Percentiles rank a stretch among this genome's conserved stretches.
phyloP scores from a whole-genome alignment of 139 green algal genomes.

The Coccomyxa sp. region DNA sequence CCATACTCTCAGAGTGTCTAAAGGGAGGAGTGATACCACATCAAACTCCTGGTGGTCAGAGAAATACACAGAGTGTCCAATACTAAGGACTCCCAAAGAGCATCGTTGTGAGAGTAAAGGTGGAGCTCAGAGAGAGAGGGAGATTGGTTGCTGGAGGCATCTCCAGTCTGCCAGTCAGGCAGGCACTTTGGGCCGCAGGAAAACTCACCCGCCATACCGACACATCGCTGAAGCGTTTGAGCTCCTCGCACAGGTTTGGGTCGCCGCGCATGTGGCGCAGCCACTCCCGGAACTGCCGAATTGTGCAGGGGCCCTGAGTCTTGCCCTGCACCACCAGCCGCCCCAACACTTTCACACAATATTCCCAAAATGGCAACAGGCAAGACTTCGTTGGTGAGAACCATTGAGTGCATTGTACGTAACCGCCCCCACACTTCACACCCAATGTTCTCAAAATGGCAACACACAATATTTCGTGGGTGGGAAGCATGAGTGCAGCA shows the following conservation, averaged over 20 bases:
- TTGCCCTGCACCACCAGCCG: constrained; percentile 1
- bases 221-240: background rate
- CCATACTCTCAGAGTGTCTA: too few species aligned
- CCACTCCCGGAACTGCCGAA: constrained; percentile 1
- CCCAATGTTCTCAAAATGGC: background rate
- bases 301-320: background rate
- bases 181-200: background rate
- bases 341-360: background rate
- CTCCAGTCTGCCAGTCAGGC: background rate
- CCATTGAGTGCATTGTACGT: background rate
- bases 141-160: background rate
- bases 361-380: background rate
- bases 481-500: background rate
- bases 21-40: too few species aligned
- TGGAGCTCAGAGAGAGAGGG: background rate
- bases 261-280: background rate
- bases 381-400: background rate
- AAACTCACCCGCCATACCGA: constrained; percentile 3
- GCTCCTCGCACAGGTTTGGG: background rate
- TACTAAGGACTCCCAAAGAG: background rate
- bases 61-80: background rate
- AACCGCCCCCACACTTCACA: background rate
- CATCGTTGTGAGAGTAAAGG: too few species aligned
- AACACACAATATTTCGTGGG: background rate
- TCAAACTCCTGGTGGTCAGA: too few species aligned